Percentiles rank a stretch among this genome's conserved stretches.
These are phyloP conservation scores for Coemansia erecta DNA, from an alignment of 192 early-diverging fungal species.

Conservation along the genomic window DNA sequence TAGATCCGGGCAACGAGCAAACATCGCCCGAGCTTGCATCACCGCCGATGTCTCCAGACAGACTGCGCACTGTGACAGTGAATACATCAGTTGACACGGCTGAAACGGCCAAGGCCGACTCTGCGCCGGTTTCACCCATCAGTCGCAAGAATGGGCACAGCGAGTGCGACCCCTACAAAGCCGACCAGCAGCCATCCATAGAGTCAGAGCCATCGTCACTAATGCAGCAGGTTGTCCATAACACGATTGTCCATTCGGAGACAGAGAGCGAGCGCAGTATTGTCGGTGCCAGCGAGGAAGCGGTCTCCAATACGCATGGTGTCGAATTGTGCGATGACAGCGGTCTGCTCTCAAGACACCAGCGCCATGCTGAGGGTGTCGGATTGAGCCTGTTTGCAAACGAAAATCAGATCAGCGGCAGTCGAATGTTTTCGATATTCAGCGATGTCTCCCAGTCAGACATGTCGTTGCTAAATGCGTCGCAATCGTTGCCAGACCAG, in stretches of 20 bases:
- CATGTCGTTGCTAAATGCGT: slow-evolving; percentile 10
- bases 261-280: slow-evolving; percentile 1
- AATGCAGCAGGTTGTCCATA: too few species aligned
- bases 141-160: too few species aligned
- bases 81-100: slow-evolving; percentile 10
- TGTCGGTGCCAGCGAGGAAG: too few species aligned
- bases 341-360: slow-evolving; percentile 1
- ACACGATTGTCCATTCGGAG: background rate
- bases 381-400: background rate
- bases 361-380: too few species aligned
- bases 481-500: slow-evolving; percentile 6
- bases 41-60: slow-evolving; percentile 34
- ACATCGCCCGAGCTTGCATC: background rate
- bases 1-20: background rate
- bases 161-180: too few species aligned
- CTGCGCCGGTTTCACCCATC: background rate
- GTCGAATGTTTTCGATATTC: slow-evolving; percentile 19
- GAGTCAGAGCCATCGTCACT: too few species aligned
- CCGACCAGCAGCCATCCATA: too few species aligned
- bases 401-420: slow-evolving; percentile 7
- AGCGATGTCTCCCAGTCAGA: slow-evolving; percentile 32
- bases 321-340: too few species aligned
- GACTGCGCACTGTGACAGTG: slow-evolving; percentile 6
- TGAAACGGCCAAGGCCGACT: slow-evolving; percentile 4
- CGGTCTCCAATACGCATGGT: too few species aligned